These are phyloP conservation scores for Artemisia tridentata DNA, from an alignment of 129 eudicot genomes.

Conservation along the genomic window DNA sequence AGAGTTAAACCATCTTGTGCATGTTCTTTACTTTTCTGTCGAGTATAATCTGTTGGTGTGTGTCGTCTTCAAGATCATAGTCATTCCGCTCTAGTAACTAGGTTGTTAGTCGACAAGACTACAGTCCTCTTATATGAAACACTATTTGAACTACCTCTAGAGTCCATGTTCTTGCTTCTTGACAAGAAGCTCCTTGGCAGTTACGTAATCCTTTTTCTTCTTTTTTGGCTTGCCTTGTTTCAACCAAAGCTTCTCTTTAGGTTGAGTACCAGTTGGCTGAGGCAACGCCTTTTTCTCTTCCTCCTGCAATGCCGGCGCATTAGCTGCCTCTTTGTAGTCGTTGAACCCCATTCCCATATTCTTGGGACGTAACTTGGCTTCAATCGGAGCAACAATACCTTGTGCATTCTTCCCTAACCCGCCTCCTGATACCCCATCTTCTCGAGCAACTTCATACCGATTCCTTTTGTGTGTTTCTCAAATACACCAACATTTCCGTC, in stretches of 20 bases:
- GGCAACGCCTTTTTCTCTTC: conserved; percentile 41
- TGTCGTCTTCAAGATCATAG: too few species aligned
- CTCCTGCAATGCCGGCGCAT: conserved; percentile 42
- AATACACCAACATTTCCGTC: conserved; percentile 51
- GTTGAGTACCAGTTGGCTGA: conserved; percentile 7
- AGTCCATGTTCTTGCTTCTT: conserved; percentile 69
- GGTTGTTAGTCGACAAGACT: too few species aligned
- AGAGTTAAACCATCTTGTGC: too few species aligned
- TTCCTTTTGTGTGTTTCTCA: conserved; percentile 74
- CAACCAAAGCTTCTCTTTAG: conserved; percentile 27
- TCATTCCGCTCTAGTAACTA: too few species aligned
- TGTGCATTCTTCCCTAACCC: conserved; percentile 84
- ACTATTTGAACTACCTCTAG: conserved; percentile 18
- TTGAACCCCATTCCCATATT: conserved; percentile 62
- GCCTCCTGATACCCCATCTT: conserved; percentile 89
- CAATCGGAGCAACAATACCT: conserved; percentile 55
- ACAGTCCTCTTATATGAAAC: conserved; percentile 86
- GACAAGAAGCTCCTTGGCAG: conserved; percentile 69
- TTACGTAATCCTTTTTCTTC: conserved; percentile 59
- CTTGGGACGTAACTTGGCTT: conserved; percentile 49
- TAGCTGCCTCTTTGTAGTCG: conserved; percentile 33
- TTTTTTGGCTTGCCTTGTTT: conserved; percentile 42
- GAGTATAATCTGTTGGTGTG: too few species aligned
- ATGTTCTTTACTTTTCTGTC: too few species aligned
- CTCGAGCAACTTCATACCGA: conserved; percentile 66